These are phyloP conservation scores for Rhipidocladum racemiflorum DNA, from an alignment of 176 grass and related monocot species.

Conservation along the genomic window DNA sequence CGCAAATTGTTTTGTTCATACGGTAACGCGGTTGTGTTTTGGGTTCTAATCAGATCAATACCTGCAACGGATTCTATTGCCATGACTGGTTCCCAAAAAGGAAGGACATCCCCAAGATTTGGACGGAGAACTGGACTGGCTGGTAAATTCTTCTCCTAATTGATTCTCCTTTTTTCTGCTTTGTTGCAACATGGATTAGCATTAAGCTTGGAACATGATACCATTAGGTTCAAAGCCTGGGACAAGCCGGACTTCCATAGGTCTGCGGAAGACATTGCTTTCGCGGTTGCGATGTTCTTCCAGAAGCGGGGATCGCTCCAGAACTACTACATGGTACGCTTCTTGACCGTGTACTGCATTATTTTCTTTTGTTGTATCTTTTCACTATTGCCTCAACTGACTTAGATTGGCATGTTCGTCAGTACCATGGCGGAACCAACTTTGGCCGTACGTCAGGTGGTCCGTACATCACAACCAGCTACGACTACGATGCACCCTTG, in stretches of 20 bases:
- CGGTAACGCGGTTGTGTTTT: neutral
- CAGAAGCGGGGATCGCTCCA: constrained; percentile 62
- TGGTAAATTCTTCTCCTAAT: constrained; percentile 37
- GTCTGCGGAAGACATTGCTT: constrained; percentile 62
- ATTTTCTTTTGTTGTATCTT: neutral
- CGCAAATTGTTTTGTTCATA: neutral
- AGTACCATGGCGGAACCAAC: constrained; percentile 95
- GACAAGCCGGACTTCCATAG: constrained; percentile 66
- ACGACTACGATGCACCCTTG: constrained; percentile 87
- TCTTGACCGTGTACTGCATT: neutral
- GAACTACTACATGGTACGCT: constrained; percentile 80
- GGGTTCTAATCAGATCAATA: constrained; percentile 43
- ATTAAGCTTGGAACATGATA: neutral
- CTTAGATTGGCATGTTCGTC: neutral
- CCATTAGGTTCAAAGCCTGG: constrained; percentile 72
- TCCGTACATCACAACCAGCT: constrained; percentile 80
- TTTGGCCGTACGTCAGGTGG: constrained; percentile 70
- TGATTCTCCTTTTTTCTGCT: neutral
- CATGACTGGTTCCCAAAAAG: constrained; percentile 62
- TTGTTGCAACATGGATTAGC: neutral
- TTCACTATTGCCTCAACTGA: neutral
- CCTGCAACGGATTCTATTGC: constrained; percentile 85
- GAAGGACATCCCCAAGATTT: constrained; percentile 66
- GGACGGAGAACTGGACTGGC: constrained; percentile 95
- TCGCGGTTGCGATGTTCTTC: constrained; percentile 73